Conservation (phyloP, 768 basidiomycete species). For the Suillus hirtellus region DNA sequence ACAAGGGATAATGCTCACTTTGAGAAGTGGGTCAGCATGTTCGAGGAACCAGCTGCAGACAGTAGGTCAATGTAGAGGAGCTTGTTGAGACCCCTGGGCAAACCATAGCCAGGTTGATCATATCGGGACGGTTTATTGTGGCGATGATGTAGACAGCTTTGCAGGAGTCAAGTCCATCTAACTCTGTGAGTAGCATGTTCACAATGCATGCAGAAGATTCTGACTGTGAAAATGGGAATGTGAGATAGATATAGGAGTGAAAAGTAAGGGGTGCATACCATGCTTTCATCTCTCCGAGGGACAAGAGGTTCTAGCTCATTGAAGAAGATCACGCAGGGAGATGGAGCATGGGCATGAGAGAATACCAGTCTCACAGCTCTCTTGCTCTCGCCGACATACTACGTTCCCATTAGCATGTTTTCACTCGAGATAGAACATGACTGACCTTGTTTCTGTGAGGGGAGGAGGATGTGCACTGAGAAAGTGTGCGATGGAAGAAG, state of each 20-base stretch:
- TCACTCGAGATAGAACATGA: not conserved
- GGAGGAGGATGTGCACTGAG: slow-evolving; percentile 84
- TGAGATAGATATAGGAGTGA: not conserved
- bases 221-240: slow-evolving; percentile 48
- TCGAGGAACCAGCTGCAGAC: too few species aligned
- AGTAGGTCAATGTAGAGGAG: slow-evolving; percentile 91
- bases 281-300: slow-evolving; percentile 83
- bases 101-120: slow-evolving; percentile 98
- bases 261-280: slow-evolving; percentile 51
- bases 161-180: slow-evolving; percentile 86
- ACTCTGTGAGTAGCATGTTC: slow-evolving; percentile 87
- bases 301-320: slow-evolving; percentile 94
- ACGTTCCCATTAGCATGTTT: slow-evolving; percentile 10
- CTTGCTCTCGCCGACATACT: slow-evolving; percentile 99
- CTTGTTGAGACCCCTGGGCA: slow-evolving; percentile 93
- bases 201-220: slow-evolving; percentile 93
- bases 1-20: too few species aligned
- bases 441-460: slow-evolving; percentile 84
- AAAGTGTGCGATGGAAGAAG: slow-evolving; percentile 84
- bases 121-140: slow-evolving; percentile 93
- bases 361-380: slow-evolving; percentile 94
- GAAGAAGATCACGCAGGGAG: slow-evolving; percentile 94
- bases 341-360: slow-evolving; percentile 87
- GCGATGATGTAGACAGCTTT: slow-evolving; percentile 92
- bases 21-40: too few species aligned